Conservation (phyloP, 352 stramenopile species). For the Phytopythium chamaehyphon region DNA sequence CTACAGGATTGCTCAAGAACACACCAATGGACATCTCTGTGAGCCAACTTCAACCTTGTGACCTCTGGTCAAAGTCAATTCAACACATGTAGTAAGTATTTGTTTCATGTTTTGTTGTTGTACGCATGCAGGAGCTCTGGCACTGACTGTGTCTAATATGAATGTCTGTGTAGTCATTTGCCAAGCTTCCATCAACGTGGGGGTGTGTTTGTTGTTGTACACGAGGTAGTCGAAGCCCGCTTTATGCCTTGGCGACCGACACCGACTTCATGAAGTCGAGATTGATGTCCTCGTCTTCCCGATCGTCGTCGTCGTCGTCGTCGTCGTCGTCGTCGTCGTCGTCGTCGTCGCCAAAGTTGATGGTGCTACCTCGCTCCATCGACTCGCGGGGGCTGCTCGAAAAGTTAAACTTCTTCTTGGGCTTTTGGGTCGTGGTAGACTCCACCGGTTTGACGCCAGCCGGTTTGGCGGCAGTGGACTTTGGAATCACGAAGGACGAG, state of each 20-base stretch:
- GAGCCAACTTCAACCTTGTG: no score
- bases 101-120: no score
- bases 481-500: slow-evolving; percentile 21
- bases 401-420: slow-evolving; percentile 41
- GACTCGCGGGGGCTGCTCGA: slow-evolving; percentile 24
- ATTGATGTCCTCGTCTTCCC: slow-evolving; percentile 70
- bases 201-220: no score
- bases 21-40: no score
- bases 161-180: neutral
- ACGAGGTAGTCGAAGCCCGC: no score
- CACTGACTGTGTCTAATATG: neutral
- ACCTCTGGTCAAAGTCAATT: no score
- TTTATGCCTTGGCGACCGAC: slow-evolving; percentile 16
- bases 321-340: slow-evolving; percentile 46
- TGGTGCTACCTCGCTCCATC: slow-evolving; percentile 26
- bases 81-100: no score
- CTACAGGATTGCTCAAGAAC: no score
- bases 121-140: no score
- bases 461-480: slow-evolving; percentile 20
- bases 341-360: slow-evolving; percentile 25
- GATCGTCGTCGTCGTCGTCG: slow-evolving; percentile 78
- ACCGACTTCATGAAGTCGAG: slow-evolving; percentile 75
- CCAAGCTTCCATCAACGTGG: no score
- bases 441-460: slow-evolving; percentile 11
- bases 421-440: slow-evolving; percentile 6